phyloP scores from a whole-genome alignment of 176 grass and related monocot genomes.

The Avena atlantica region DNA sequence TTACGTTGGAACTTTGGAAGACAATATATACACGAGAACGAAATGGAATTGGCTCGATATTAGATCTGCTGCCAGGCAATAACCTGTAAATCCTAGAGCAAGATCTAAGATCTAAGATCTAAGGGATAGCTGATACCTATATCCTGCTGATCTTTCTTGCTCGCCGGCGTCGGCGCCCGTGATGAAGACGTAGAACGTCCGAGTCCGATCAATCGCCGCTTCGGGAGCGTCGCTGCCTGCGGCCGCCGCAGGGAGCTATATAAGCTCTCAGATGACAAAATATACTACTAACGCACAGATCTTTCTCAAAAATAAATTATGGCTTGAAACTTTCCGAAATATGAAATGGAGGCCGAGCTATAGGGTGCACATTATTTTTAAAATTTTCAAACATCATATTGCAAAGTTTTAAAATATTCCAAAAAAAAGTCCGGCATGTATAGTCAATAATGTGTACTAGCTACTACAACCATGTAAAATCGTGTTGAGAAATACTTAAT shows the following conservation, averaged over 20 bases:
- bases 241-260: not conserved
- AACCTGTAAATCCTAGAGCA: not conserved
- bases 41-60: not conserved
- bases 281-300: too few relatives aligned
- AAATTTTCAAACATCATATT: too few relatives aligned
- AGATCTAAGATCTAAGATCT: not conserved
- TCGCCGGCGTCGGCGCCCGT: not conserved
- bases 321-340: too few relatives aligned
- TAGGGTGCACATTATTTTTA: too few relatives aligned
- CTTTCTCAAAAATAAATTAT: too few relatives aligned
- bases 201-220: not conserved
- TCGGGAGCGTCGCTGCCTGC: not conserved
- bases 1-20: not conserved
- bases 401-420: too few relatives aligned
- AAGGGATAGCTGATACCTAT: not conserved
- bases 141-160: not conserved
- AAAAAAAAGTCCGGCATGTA: too few relatives aligned
- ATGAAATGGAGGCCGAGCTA: too few relatives aligned
- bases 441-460: too few relatives aligned
- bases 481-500: too few relatives aligned
- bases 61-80: not conserved
- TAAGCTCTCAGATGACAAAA: too few relatives aligned
- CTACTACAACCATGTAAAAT: too few relatives aligned
- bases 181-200: not conserved
- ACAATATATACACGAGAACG: not conserved